These are phyloP conservation scores for Prunus campanulata DNA, from an alignment of 306 rosid species.

Conservation along the genomic window DNA sequence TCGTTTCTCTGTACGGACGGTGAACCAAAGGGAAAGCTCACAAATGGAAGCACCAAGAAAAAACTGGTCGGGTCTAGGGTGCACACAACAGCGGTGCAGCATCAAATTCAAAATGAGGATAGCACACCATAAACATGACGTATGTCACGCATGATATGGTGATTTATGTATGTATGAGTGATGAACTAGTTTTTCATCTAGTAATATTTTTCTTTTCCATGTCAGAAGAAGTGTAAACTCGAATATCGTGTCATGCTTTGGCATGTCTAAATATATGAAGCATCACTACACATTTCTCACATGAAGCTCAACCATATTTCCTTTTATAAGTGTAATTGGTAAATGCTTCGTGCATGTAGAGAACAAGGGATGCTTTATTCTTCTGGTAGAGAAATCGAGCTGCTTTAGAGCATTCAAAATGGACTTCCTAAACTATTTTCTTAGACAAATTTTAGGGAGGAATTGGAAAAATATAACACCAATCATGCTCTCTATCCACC, in stretches of 20 bases:
- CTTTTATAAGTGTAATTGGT: neutral
- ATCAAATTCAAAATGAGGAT: neutral
- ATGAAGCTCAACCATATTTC: neutral
- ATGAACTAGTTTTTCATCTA: neutral
- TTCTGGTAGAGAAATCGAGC: neutral
- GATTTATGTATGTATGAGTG: neutral
- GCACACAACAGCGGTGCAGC: neutral
- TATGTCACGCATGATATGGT: neutral
- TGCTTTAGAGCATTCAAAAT: too few species aligned
- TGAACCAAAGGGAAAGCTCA: neutral
- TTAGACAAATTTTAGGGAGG: too few species aligned
- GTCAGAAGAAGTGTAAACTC: fast-evolving
- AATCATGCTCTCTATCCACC: too few species aligned
- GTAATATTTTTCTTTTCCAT: neutral
- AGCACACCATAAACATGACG: neutral
- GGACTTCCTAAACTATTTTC: too few species aligned
- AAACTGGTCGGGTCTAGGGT: neutral
- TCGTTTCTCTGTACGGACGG: neutral
- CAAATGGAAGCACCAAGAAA: neutral
- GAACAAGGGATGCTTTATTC: neutral
- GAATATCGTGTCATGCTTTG: neutral
- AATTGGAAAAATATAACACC: too few species aligned
- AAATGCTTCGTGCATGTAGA: neutral
- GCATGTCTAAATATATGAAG: neutral
- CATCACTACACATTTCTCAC: neutral